Conservation (phyloP, 768 basidiomycete genomes). For the Terana coerulea region DNA sequence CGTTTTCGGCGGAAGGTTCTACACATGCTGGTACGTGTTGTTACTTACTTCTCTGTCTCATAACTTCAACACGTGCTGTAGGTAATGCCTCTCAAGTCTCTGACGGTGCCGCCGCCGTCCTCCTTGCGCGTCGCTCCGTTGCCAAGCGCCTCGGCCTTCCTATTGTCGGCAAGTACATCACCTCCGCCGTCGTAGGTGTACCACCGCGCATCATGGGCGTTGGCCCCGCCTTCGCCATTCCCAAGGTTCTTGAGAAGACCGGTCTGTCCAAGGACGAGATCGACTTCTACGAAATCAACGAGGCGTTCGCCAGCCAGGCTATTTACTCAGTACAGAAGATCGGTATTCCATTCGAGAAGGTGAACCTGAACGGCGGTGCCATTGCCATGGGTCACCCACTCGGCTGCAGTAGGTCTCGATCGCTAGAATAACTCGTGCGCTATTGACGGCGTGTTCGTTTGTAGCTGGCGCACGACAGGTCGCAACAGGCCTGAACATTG, state of each 20-base stretch:
- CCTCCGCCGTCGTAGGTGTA: constrained; percentile 68
- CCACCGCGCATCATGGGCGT: constrained; percentile 89
- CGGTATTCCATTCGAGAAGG: constrained; percentile 69
- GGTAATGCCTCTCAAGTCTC: constrained; percentile 89
- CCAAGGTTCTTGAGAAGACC: constrained; percentile 60
- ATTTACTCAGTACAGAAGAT: constrained; percentile 69
- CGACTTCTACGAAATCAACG: constrained; percentile 92
- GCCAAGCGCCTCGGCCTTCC: constrained; percentile 84
- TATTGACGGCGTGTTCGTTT: not conserved
- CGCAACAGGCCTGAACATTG: constrained; percentile 78
- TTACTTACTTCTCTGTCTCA: not conserved
- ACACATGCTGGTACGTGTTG: constrained; percentile 62
- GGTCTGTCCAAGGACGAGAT: constrained; percentile 68
- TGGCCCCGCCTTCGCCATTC: constrained; percentile 87
- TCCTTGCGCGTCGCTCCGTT: constrained; percentile 74
- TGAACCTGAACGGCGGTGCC: constrained; percentile 85
- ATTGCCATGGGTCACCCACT: constrained; percentile 90
- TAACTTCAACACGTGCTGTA: constrained; percentile 14
- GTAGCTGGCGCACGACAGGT: constrained; percentile 83
- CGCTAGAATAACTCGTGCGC: not conserved
- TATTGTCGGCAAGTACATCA: constrained; percentile 82
- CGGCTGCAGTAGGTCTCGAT: constrained; percentile 55
- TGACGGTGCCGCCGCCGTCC: constrained; percentile 88
- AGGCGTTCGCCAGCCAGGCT: constrained; percentile 85
- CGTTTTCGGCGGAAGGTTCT: constrained; percentile 69